Evolutionary conservation across 2,329 filamentous ascomycete genomes (phyloP).

Genomic region (Drechslerella dactyloides): DNA sequence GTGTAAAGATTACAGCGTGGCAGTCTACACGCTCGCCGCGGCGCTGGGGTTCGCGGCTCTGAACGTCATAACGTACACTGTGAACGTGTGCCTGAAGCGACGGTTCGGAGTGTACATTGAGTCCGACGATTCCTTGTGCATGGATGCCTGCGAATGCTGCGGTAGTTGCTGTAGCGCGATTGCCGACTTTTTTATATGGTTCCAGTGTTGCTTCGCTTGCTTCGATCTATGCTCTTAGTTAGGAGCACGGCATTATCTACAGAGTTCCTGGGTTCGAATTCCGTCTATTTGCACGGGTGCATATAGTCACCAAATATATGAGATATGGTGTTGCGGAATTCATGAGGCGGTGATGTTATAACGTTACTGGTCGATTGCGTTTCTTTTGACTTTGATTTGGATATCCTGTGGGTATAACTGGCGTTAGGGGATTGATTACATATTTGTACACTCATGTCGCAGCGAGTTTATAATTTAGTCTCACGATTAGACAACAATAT

Average conservation of each 20-base stretch:
- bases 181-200: slow-evolving; percentile 13
- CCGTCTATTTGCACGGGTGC: too few relatives aligned
- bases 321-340: too few relatives aligned
- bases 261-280: too few relatives aligned
- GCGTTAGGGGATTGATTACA: too few relatives aligned
- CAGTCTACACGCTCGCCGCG: slow-evolving; percentile 17
- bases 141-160: slow-evolving; percentile 25
- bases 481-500: too few relatives aligned
- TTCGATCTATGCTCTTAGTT: slow-evolving; percentile 2
- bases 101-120: slow-evolving; percentile 22
- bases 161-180: not conserved
- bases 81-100: slow-evolving; percentile 41
- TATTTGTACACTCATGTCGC: too few relatives aligned
- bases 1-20: slow-evolving; percentile 25
- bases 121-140: slow-evolving; percentile 9
- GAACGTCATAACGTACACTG: slow-evolving; percentile 19
- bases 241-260: too few relatives aligned
- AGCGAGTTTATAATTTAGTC: too few relatives aligned
- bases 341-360: too few relatives aligned
- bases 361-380: too few relatives aligned
- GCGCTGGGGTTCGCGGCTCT: slow-evolving; percentile 10
- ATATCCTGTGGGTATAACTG: not conserved
- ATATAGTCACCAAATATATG: too few relatives aligned
- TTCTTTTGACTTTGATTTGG: not conserved
- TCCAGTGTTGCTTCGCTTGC: slow-evolving; percentile 11